phyloP scores from a whole-genome alignment of 31 red algal genomes.

The Asparagopsis taxiformis region DNA sequence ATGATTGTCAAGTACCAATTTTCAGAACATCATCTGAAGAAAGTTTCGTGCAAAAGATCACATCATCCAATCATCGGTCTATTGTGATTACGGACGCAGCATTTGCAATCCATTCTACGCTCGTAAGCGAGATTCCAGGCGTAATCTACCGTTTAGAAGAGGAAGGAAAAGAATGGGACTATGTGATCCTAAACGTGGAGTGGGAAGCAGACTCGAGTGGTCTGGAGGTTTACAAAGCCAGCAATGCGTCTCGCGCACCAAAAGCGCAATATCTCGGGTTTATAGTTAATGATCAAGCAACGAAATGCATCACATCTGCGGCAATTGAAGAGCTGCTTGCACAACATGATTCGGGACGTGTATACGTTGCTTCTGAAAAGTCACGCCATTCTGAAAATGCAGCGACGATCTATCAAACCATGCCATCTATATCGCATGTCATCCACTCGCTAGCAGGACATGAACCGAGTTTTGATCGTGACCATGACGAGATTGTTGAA shows the following conservation, averaged over 20 bases:
- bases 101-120: constrained; percentile 19
- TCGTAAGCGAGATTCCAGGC: constrained; percentile 48
- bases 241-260: constrained; percentile 35
- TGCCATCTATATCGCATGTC: constrained; percentile 44
- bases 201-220: constrained; percentile 50
- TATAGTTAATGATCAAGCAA: constrained; percentile 19
- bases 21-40: constrained; percentile 18
- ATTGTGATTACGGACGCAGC: constrained; percentile 52
- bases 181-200: constrained; percentile 53
- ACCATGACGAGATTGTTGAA: constrained; percentile 51
- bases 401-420: constrained; percentile 28
- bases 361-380: constrained; percentile 61
- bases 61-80: constrained; percentile 1
- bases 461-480: constrained; percentile 27
- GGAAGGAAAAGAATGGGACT: constrained; percentile 54
- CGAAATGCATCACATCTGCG: constrained; percentile 17
- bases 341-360: constrained; percentile 25
- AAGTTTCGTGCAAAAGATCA: constrained; percentile 14
- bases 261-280: constrained; percentile 58
- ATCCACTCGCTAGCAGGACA: constrained; percentile 36
- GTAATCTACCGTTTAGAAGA: constrained; percentile 58
- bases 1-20: constrained; percentile 67
- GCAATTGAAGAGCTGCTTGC: constrained; percentile 28
- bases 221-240: constrained; percentile 33
- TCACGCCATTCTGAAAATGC: constrained; percentile 46